A percentile compares a stretch with the other conserved stretches of the same genome.
These are phyloP conservation scores for Datura wrightii DNA, from an alignment of 257 asterid species.

Conservation along the genomic window DNA sequence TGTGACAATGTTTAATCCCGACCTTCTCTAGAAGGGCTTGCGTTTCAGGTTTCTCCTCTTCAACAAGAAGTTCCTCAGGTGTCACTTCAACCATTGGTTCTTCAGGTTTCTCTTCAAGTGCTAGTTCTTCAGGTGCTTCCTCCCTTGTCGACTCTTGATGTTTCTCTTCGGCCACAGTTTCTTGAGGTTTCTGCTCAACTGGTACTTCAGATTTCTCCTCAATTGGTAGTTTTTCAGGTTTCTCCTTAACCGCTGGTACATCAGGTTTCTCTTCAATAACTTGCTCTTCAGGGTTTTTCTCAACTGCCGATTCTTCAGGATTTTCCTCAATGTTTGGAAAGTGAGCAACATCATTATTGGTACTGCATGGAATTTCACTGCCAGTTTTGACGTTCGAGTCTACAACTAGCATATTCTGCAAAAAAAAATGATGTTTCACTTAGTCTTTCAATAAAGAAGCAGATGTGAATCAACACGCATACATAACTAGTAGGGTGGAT, in stretches of 20 bases:
- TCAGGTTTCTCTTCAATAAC: slow-evolving; percentile 24
- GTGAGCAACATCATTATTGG: neutral
- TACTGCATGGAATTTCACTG: neutral
- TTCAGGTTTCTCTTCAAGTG: slow-evolving; percentile 5
- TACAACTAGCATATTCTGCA: neutral
- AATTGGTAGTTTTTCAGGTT: neutral
- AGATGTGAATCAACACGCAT: neutral
- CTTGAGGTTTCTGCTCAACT: neutral
- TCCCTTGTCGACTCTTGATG: neutral
- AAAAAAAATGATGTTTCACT: neutral
- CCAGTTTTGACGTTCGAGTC: neutral
- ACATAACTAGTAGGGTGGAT: neutral
- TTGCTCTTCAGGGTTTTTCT: neutral
- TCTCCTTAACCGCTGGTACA: neutral
- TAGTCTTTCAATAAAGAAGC: neutral
- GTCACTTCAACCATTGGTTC: neutral
- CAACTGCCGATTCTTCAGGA: neutral
- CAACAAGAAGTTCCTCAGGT: neutral
- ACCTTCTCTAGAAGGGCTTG: slow-evolving; percentile 13
- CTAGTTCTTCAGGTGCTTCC: slow-evolving; percentile 10
- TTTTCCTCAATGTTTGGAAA: neutral
- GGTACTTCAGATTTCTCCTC: neutral
- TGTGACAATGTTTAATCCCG: neutral
- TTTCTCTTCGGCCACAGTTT: neutral
- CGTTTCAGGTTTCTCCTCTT: neutral